Evolutionary conservation across 1,284 basidiomycete genomes (phyloP).

Genomic region (Marasmius sp.): DNA sequence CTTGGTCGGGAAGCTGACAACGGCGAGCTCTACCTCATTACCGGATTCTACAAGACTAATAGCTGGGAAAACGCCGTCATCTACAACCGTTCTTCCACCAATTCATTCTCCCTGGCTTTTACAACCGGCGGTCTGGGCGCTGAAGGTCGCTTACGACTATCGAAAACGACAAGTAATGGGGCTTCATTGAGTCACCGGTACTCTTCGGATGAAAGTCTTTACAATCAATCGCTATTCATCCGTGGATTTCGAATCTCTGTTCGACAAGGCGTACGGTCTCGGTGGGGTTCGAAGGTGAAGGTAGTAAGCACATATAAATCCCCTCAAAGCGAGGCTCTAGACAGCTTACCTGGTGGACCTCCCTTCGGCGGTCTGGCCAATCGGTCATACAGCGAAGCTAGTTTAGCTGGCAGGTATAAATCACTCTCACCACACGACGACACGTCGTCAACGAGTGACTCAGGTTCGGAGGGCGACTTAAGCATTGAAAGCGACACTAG

Average conservation of each 20-base stretch:
- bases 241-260: background rate
- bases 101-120: background rate
- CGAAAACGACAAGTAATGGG: background rate
- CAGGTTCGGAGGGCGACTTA: too few species aligned
- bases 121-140: background rate
- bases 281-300: background rate
- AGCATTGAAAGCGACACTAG: too few species aligned
- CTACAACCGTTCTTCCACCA: background rate
- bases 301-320: background rate
- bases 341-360: background rate
- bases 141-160: background rate
- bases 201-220: background rate
- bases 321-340: background rate
- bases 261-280: background rate
- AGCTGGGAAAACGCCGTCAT: conserved; percentile 1
- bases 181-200: background rate
- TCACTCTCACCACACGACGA: too few species aligned
- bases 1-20: conserved; percentile 3
- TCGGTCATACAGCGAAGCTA: too few species aligned
- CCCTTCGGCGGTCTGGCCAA: background rate
- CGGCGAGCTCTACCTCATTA: conserved; percentile 11
- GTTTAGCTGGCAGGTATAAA: too few species aligned
- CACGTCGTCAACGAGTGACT: too few species aligned
- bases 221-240: background rate
- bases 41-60: conserved; percentile 9